Base-by-base conservation (phyloP, 139 green algal genomes). In the Chlorella sorokiniana region DNA sequence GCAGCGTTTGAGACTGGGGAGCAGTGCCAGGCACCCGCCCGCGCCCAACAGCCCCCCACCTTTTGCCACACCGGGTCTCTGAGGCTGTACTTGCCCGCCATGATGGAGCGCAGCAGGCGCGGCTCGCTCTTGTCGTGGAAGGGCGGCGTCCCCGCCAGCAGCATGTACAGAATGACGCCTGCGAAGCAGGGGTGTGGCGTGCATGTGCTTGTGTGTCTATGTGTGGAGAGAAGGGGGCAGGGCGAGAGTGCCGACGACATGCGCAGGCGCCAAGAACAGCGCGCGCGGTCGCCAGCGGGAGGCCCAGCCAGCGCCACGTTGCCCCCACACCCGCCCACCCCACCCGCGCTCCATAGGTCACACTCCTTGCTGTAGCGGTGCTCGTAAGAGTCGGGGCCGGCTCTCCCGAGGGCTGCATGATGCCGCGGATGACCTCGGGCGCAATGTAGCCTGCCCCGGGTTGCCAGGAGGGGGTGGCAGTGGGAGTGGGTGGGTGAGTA, bases 91-190 rank as follows among this genome's bases (percentile, higher is more conserved):
- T 77, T 33, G 91, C 92, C 51, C 81, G 86, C 23, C 89, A 81
- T 70, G 65, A 98, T 98, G 79, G 92, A 90, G 18, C 94, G 81
- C 86, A 97, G 97, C 42, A 98, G 90, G 59, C 88, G 82, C 27
- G 93, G 91, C 82, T 98, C 94, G 62, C 84, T 93, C 70, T 97
- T 93, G 76, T 92, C 89, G 76, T 93, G 95, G 56, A 81, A 81
- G 27, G 74, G 74, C 27, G 56, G 74, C 56, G 42, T 14, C 18
- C 74, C 74, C 22, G 56, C 56, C 37, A 81, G 74, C 74, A 81
- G 56, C 74, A 81, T 81, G 74, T 81, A 81, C 74, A 81, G 74
- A 4, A 81, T 62, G 5, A 81, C 63, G 56, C 74, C 74, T 69
- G 56, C 29, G 10, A 27, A 0, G 83, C 96, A 98, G 14, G 94